Conservation (phyloP, 2,329 filamentous ascomycete genomes). For the Phialemoniopsis sp. region DNA sequence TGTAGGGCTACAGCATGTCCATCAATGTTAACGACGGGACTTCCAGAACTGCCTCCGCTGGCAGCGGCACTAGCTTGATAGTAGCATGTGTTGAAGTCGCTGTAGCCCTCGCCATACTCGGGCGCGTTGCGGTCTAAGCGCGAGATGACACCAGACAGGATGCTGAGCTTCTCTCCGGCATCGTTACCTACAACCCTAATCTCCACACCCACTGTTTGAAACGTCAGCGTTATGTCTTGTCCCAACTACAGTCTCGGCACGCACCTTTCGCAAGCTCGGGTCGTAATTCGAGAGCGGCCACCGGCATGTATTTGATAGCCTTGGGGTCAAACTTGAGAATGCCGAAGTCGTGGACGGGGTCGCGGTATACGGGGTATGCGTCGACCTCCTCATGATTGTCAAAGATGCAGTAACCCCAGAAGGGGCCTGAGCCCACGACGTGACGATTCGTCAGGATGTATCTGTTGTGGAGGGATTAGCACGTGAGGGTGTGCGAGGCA, state of each 20-base stretch:
- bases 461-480: slow-evolving; percentile 20
- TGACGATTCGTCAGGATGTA: slow-evolving; percentile 88
- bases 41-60: slow-evolving; percentile 95
- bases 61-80: slow-evolving; percentile 93
- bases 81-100: slow-evolving; percentile 94
- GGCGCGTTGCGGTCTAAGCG: slow-evolving; percentile 93
- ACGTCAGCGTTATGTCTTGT: slow-evolving; percentile 10
- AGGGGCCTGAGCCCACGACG: slow-evolving; percentile 91
- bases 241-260: background rate
- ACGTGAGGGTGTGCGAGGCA: background rate
- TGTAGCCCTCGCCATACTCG: slow-evolving; percentile 96
- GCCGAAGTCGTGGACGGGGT: slow-evolving; percentile 97
- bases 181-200: slow-evolving; percentile 98
- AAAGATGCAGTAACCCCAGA: slow-evolving; percentile 98
- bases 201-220: slow-evolving; percentile 71
- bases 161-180: slow-evolving; percentile 96
- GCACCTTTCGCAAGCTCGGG: slow-evolving; percentile 75
- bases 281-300: slow-evolving; percentile 73
- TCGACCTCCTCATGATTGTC: slow-evolving; percentile 98
- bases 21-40: slow-evolving; percentile 94
- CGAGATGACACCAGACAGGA: slow-evolving; percentile 95
- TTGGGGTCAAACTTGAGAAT: slow-evolving; percentile 95
- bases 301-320: slow-evolving; percentile 94
- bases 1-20: slow-evolving; percentile 89
- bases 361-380: slow-evolving; percentile 92